Evolutionary conservation across 129 eudicot genomes (phyloP).

Genomic region (Pulicaria dysenterica): DNA sequence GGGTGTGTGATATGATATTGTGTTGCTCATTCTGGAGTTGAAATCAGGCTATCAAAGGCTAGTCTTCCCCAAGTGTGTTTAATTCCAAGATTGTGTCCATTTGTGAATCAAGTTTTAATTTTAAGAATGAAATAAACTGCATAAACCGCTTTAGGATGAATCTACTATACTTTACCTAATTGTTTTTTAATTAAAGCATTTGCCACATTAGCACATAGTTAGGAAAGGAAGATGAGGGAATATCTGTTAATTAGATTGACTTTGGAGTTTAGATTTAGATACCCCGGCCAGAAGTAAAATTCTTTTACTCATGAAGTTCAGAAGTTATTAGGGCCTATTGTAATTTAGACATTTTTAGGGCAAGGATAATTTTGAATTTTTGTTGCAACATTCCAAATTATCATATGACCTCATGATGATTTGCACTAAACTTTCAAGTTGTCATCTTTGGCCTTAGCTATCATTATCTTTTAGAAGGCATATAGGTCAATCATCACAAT

Average conservation of each 20-base stretch:
- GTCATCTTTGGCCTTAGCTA: neutral
- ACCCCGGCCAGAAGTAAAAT: constrained; percentile 4
- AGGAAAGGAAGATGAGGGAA: constrained; percentile 12
- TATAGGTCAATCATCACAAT: neutral
- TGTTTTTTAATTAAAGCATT: neutral
- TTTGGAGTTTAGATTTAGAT: neutral
- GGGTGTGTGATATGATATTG: neutral
- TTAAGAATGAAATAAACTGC: neutral
- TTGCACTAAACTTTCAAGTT: too few relatives aligned
- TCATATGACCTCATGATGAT: too few relatives aligned
- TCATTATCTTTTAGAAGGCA: neutral
- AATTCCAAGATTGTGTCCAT: neutral
- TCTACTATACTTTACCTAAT: neutral
- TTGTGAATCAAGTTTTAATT: neutral
- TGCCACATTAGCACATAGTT: neutral
- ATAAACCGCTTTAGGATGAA: neutral
- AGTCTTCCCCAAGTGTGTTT: neutral
- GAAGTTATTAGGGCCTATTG: neutral
- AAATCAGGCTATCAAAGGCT: neutral
- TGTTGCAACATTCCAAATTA: neutral
- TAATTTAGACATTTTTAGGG: constrained; percentile 8
- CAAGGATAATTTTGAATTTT: constrained; percentile 2
- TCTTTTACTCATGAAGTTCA: neutral
- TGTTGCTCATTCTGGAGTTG: neutral
- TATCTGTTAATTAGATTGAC: neutral